These are phyloP conservation scores for Yamadazyma taylorii DNA, from an alignment of 1,139 yeast genomes.

Conservation along the genomic window DNA sequence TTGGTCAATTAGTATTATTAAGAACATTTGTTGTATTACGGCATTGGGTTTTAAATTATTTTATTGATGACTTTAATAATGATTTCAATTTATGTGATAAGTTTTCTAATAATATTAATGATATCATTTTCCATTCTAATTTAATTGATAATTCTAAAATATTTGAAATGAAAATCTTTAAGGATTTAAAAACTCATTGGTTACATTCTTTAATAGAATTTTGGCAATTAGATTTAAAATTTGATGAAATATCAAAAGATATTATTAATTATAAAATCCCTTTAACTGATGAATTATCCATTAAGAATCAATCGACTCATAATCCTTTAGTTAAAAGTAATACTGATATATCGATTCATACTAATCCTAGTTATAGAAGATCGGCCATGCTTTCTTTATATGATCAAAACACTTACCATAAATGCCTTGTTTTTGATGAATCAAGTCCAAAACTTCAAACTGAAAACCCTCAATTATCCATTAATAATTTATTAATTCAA, in stretches of 20 bases:
- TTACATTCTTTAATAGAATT: slow-evolving; percentile 32
- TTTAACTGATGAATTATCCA: slow-evolving; percentile 22
- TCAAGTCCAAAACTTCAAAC: slow-evolving; percentile 17
- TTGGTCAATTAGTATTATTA: slow-evolving; percentile 71
- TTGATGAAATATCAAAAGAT: slow-evolving; percentile 18
- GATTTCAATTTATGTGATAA: slow-evolving; percentile 45
- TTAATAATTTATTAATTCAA: slow-evolving; percentile 39
- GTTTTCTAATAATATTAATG: slow-evolving; percentile 52
- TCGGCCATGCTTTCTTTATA: slow-evolving; percentile 56
- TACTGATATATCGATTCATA: slow-evolving; percentile 43
- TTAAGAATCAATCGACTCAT: slow-evolving; percentile 16
- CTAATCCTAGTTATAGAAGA: slow-evolving; percentile 54
- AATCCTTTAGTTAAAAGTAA: slow-evolving; percentile 31
- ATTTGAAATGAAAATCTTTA: slow-evolving; percentile 43
- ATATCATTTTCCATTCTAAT: slow-evolving; percentile 35
- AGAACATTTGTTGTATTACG: slow-evolving; percentile 85
- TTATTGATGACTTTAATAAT: slow-evolving; percentile 63
- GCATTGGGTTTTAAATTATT: slow-evolving; percentile 85
- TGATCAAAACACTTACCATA: slow-evolving; percentile 40
- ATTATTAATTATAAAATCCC: slow-evolving; percentile 31
- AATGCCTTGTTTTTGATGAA: slow-evolving; percentile 38
- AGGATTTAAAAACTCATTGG: slow-evolving; percentile 50
- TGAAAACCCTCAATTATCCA: slow-evolving; percentile 44
- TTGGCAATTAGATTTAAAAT: slow-evolving; percentile 29
- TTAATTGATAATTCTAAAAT: slow-evolving; percentile 24